phyloP scores from a whole-genome alignment of 78 protist species.

The Dictyostelium purpureum region DNA sequence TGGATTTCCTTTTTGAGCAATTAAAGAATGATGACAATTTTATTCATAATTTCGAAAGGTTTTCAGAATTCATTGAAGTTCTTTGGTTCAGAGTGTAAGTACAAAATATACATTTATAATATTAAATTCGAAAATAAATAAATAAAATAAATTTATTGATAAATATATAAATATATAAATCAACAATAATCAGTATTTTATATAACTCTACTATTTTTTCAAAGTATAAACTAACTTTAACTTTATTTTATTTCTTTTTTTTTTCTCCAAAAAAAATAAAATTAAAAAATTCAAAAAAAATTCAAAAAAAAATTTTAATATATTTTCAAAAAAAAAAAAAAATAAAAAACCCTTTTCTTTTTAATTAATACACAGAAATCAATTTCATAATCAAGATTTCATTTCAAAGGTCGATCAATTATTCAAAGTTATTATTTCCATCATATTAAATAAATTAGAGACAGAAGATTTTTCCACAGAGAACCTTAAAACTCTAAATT shows the following conservation, averaged over 20 bases:
- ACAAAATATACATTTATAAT: not conserved
- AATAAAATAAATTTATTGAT: no score
- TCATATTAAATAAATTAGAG: not conserved
- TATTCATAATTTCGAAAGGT: conserved; percentile 18
- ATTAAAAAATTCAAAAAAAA: not conserved
- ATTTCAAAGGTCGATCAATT: not conserved
- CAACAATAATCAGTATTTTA: no score
- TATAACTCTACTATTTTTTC: no score
- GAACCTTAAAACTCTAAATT: not conserved
- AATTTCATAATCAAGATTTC: not conserved
- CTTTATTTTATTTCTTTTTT: not conserved
- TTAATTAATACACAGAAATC: no score
- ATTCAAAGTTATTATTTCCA: not conserved
- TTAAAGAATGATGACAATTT: not conserved
- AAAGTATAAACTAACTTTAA: not conserved
- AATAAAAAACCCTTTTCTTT: no score
- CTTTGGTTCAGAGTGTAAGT: conserved; percentile 56
- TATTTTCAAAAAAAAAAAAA: no score
- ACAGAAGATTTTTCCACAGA: not conserved
- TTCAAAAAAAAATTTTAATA: no score
- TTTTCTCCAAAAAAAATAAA: not conserved
- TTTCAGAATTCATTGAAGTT: conserved; percentile 24
- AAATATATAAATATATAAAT: no score
- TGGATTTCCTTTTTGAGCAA: not conserved
- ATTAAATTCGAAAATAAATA: no score